Base-by-base conservation (phyloP, 2,329 filamentous ascomycete species). In the Fusarium dimerum region DNA sequence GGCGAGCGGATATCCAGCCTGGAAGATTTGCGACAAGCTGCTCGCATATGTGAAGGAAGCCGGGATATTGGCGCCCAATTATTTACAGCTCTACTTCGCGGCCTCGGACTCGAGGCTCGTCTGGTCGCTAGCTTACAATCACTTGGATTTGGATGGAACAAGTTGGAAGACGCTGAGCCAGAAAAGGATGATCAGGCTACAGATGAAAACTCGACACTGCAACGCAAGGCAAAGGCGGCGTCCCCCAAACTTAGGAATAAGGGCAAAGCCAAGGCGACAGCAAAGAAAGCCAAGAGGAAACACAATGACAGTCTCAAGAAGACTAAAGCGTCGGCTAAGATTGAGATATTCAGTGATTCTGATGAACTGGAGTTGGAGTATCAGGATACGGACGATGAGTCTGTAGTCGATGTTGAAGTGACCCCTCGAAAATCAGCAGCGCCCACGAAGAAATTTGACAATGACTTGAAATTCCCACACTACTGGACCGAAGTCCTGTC, bases 401-500 rank as follows among this genome's bases (percentile, higher is more conserved):
- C 83, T 0, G 73, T 86, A 1, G 71, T 87, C 8, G 83, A 88
- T 50, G 59, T 87, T 17, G 72, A 76, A 32, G 57, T 73, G 9
- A 71, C 71, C 3, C 71, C 75, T 6, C 72, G 69, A 46, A 80
- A 73, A 29, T 49, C 40, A 59, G 72, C 69, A 39, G 64, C 61
- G 7, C 68, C 65, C 45, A 64, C 66, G 26, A 79, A 77, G 52
- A 77, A 79, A 48, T 89, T 87, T 62, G 91, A 96, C 62, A 78
- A 80, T 17, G 92, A 96, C 60, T 78, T 97, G 29, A 83, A 86
- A 3, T 94, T 87, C 59, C 92, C 94, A 1, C 88, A 89, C 46
- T 97, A 97, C 70, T 99, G 94, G 94, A 88, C 89, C 0, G 94
- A 99, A 70, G 88, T 90, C 3, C 77, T 94, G 2, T 97, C 92